These are phyloP conservation scores for Canavalia gladiata DNA, from an alignment of 306 rosid genomes.

Conservation along the genomic window DNA sequence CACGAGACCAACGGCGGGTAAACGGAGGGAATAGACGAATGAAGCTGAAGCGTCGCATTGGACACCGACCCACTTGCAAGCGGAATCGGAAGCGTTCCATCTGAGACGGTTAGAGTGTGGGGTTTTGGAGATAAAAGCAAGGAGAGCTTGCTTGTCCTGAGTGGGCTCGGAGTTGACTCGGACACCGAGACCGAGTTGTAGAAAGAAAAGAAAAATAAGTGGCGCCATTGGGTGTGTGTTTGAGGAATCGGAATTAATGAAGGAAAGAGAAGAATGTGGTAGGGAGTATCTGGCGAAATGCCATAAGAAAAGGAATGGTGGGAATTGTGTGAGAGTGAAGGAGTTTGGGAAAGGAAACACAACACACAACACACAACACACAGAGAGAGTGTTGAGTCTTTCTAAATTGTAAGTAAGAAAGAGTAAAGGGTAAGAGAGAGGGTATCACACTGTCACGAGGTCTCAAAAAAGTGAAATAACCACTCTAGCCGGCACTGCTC, in stretches of 20 bases:
- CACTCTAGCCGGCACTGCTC: constrained; percentile 46
- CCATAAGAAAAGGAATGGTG: constrained; percentile 52
- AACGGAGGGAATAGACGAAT: constrained; percentile 66
- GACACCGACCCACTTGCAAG: constrained; percentile 90
- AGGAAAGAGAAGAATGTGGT: constrained; percentile 35
- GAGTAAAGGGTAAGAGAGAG: constrained; percentile 36
- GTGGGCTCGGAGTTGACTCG: constrained; percentile 74
- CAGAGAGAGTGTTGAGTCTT: constrained; percentile 11
- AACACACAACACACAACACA: too few species aligned
- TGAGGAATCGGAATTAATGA: not conserved
- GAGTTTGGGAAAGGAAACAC: not conserved
- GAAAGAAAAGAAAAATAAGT: constrained; percentile 4
- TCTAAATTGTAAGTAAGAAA: not conserved
- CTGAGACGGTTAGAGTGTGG: constrained; percentile 77
- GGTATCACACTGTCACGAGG: constrained; percentile 61
- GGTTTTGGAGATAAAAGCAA: constrained; percentile 66
- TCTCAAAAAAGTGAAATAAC: constrained; percentile 49
- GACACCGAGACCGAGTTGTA: constrained; percentile 43
- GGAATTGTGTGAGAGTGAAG: constrained; percentile 34
- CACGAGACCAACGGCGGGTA: constrained; percentile 86
- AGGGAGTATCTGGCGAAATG: constrained; percentile 50
- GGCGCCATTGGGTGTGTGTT: constrained; percentile 50
- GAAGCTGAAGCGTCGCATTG: constrained; percentile 61
- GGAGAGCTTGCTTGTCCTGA: constrained; percentile 89
- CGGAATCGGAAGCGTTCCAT: constrained; percentile 84